These are phyloP conservation scores for Brettanomyces bruxellensis DNA, from an alignment of 805 yeast genomes.

Conservation along the genomic window DNA sequence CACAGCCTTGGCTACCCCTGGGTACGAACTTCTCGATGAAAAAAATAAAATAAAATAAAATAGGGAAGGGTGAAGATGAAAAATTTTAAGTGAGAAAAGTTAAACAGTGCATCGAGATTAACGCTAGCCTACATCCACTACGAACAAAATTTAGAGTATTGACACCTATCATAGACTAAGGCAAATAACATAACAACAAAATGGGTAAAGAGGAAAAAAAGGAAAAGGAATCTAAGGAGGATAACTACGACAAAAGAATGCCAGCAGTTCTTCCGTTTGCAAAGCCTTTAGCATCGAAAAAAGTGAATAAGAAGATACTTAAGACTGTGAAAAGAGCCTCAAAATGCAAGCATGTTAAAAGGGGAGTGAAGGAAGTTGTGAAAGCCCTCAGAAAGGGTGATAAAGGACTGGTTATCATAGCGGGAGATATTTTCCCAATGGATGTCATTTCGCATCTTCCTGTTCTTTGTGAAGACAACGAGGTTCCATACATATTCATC, in stretches of 20 bases:
- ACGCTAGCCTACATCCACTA: too few species aligned
- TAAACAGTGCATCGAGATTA: too few species aligned
- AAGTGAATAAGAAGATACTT: slow-evolving; percentile 87
- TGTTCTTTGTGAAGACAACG: slow-evolving; percentile 88
- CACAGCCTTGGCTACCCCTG: too few species aligned
- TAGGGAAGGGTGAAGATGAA: too few species aligned
- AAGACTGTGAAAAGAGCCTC: slow-evolving; percentile 97
- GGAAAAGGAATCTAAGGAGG: slow-evolving; percentile 39
- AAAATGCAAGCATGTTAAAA: slow-evolving; percentile 93
- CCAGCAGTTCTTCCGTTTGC: slow-evolving; percentile 91
- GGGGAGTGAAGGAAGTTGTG: slow-evolving; percentile 98
- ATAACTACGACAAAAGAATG: slow-evolving; percentile 86
- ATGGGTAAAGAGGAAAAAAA: slow-evolving; percentile 30
- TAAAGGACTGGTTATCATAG: slow-evolving; percentile 91
- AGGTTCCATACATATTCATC: slow-evolving; percentile 86
- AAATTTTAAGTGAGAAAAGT: too few species aligned
- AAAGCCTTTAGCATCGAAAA: slow-evolving; percentile 90
- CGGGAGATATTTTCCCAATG: slow-evolving; percentile 96
- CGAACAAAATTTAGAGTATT: too few species aligned
- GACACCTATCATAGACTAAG: too few species aligned
- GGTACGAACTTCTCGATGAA: too few species aligned
- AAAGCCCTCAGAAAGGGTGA: slow-evolving; percentile 97
- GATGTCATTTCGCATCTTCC: slow-evolving; percentile 97
- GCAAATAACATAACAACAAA: background rate
- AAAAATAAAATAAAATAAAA: too few species aligned